Percentiles rank a stretch among this genome's conserved stretches.
phyloP scores from a whole-genome alignment of 2,329 filamentous ascomycete species.

The Ceratocystis destructans region DNA sequence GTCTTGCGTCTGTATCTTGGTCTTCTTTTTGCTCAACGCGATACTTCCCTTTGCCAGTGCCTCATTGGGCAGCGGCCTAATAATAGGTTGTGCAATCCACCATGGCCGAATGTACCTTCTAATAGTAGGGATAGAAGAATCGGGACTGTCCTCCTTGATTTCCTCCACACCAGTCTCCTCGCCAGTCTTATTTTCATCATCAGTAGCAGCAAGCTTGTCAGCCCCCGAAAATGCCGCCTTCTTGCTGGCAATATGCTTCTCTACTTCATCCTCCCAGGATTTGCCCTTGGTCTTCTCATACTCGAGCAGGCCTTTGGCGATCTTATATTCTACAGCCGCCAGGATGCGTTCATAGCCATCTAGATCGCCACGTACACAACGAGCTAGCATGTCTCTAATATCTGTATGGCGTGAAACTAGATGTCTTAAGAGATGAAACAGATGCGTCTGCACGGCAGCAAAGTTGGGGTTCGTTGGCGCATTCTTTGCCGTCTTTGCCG shows the following conservation, averaged over 20 bases:
- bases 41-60: conserved; percentile 71
- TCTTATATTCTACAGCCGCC: conserved; percentile 56
- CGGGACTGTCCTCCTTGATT: conserved; percentile 42
- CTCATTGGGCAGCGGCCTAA: conserved; percentile 75
- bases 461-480: conserved; percentile 41
- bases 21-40: conserved; percentile 57
- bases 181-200: conserved; percentile 21
- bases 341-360: conserved; percentile 64
- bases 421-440: conserved; percentile 81
- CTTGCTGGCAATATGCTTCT: conserved; percentile 18
- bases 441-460: conserved; percentile 71
- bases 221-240: conserved; percentile 16
- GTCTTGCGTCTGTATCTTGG: conserved; percentile 29
- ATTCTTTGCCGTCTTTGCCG: conserved; percentile 20
- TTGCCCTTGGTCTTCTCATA: conserved; percentile 42
- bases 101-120: conserved; percentile 65
- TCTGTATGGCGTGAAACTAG: conserved; percentile 69
- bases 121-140: conserved; percentile 37
- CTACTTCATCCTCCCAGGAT: conserved; percentile 33
- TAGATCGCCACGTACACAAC: conserved; percentile 55
- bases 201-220: conserved; percentile 15
- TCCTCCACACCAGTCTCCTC: conserved; percentile 27
- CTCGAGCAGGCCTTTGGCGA: conserved; percentile 58
- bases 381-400: conserved; percentile 71
- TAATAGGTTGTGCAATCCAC: conserved; percentile 82